Base-by-base conservation (phyloP, 768 basidiomycete species). In the Tylopilus felleus region DNA sequence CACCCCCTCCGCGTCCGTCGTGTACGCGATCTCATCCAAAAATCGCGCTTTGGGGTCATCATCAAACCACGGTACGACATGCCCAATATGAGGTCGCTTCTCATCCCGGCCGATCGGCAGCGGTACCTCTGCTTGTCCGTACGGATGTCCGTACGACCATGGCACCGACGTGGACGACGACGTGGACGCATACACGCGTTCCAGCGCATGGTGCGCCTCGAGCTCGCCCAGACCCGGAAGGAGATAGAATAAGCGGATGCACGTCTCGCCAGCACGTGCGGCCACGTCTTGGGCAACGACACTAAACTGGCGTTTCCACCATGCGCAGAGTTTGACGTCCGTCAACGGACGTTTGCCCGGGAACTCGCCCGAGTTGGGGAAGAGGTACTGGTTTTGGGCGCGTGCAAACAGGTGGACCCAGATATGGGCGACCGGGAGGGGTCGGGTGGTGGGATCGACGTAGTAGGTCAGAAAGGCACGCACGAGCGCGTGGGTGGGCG, bases 31-130 rank as follows among this genome's bases (percentile, higher is more conserved):
- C 71, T 97, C 94, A 68, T 91, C 89, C 67, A 99, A 72, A 69
- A 98, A 98, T 17, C 97, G 82, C 52, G 90, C 84, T 71, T 98
- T 98, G 8, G 97, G 95, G 69, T 97, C 94, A 64, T 99, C 97
- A n/a, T 93, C 90, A 65, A 98, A 93, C 51, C 82, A 86, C 2
- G 97, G 97, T 21, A 99, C 86, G 48, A 81, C 80, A 51, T 84
- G 79, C 1, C 89, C 92, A 28, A 95, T 74, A 69, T 59, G 60
- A 49, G 39, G 57, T 61, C 10, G 12, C 45, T 50, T 47, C 46
- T 73, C 71, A 1, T 67, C 58, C 3, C 59, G 60, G 46, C 14
- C 76, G 75, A 62, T 75, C 81, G 36, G 63, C 48, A 78, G 74
- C 65, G 79, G 62, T 10, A 74, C 66, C 10, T 74, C 69, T 7